phyloP scores from a whole-genome alignment of 2,329 filamentous ascomycete species.

The Calonectria hongkongensis region DNA sequence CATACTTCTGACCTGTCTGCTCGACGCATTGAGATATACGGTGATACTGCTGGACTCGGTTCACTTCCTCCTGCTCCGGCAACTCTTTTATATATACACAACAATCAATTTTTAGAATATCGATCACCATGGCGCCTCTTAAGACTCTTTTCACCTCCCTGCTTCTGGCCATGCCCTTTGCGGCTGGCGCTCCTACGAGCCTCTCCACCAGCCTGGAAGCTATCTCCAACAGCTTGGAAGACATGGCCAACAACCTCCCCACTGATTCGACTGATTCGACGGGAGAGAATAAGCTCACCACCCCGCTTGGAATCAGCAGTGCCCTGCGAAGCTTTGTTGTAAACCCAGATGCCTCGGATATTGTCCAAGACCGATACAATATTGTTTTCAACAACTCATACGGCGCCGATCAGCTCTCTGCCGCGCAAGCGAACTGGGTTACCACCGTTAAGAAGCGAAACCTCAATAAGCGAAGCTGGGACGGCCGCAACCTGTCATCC shows the following conservation, averaged over 20 bases:
- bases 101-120: conserved; percentile 35
- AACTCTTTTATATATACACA: conserved; percentile 25
- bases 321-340: conserved; percentile 64
- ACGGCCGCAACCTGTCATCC: conserved; percentile 69
- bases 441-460: conserved; percentile 74
- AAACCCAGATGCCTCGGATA: conserved; percentile 68
- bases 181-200: conserved; percentile 52
- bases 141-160: conserved; percentile 52
- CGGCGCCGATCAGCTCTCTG: conserved; percentile 67
- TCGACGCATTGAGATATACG: conserved; percentile 46
- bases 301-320: conserved; percentile 49
- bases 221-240: conserved; percentile 41
- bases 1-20: conserved; percentile 39
- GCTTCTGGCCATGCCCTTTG: conserved; percentile 53
- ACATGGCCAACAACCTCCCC: conserved; percentile 44
- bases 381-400: conserved; percentile 78
- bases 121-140: conserved; percentile 53
- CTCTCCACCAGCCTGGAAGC: conserved; percentile 13
- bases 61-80: conserved; percentile 49
- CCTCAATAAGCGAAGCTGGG: conserved; percentile 69
- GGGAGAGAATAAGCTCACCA: conserved; percentile 31
- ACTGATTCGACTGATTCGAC: conserved; percentile 37
- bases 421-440: conserved; percentile 70
- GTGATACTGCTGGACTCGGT: conserved; percentile 57
- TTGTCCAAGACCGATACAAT: conserved; percentile 76